A percentile compares a stretch with the other conserved stretches of the same genome.
These are phyloP conservation scores for Aspergillus saccharolyticus DNA, from an alignment of 495 filamentous ascomycete genomes.

Conservation along the genomic window DNA sequence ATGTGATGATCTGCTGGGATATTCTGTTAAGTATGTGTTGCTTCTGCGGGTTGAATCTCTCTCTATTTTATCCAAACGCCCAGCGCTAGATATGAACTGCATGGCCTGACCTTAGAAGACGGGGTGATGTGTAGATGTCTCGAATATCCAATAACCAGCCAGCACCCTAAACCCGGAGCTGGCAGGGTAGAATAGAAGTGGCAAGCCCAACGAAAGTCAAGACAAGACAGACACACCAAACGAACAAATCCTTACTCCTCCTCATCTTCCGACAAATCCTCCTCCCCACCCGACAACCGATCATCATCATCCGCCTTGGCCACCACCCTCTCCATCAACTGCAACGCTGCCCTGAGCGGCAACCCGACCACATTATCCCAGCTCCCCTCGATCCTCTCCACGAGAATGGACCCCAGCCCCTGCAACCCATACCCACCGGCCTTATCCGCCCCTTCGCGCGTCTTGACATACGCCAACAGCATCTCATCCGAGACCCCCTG, in stretches of 20 bases:
- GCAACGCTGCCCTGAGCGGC: conserved; percentile 74
- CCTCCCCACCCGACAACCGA: conserved; percentile 30
- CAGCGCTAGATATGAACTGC: conserved; percentile 1
- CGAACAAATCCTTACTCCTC: too few relatives aligned
- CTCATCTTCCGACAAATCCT: conserved; percentile 25
- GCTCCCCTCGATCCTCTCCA: conserved; percentile 82
- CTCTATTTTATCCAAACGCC: conserved; percentile 3
- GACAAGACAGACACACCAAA: too few relatives aligned
- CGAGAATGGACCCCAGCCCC: conserved; percentile 75
- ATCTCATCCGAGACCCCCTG: conserved; percentile 70
- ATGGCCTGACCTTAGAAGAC: not conserved
- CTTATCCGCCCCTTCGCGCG: conserved; percentile 91
- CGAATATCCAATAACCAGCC: not conserved
- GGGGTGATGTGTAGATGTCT: not conserved
- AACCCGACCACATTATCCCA: conserved; percentile 97
- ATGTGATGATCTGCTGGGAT: not conserved
- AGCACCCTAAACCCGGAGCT: too few relatives aligned
- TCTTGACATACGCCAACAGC: conserved; percentile 80
- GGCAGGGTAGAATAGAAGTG: too few relatives aligned
- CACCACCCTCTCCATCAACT: conserved; percentile 79
- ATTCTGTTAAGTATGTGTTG: too few relatives aligned
- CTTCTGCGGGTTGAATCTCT: too few relatives aligned
- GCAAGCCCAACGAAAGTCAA: too few relatives aligned
- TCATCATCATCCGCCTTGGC: conserved; percentile 52
- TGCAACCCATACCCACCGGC: conserved; percentile 95